Evolutionary conservation across 192 early-diverging fungal genomes (phyloP), one percentile per base, ranked within the genome.

Genomic region (Coemansia sp.): DNA sequence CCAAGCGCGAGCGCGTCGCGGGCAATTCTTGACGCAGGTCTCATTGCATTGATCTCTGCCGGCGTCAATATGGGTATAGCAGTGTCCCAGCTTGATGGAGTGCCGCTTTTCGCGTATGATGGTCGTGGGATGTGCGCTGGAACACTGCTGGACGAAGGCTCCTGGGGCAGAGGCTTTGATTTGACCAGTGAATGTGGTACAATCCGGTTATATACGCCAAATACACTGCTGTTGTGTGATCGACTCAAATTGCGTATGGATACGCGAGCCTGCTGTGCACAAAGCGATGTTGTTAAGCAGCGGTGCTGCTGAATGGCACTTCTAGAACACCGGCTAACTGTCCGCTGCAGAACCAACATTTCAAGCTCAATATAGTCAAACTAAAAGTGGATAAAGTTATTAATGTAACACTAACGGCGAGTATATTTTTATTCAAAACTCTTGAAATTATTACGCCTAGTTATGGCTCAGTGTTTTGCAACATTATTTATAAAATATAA

Each of bases 1-100:
- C 86, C 86, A 11, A 88, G 69, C 15, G 62, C 50, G 12, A 91
- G 70, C 3, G 88, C 84, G 11, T 84, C 66, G 48, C 83, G 82
- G 6, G 89, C 89, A 7, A 91, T 65, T 12, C 61, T 67, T 21
- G 84, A 81, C 7, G 89, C 86, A 22, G 53, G 60, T 14, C 85
- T 61, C 55, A 86, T 59, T 11, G 63, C 62, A 1, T 76, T 71
- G 47, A 85, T 67, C 9, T 83, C 84, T 4, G 72, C 64, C 0
- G 56, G 38, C 11, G 79, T 63, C 11, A 81, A 63, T 8, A 80
- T 67, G 19, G 86, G 85, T 27, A 85, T 78, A 21, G 69, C 43
- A 0, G 48, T 29, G 2, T 69, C 60, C 84, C 85, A 87, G 19
- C 63, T 63, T 0, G 86, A 79, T 1, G 84, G 82, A 5, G 64